Percentiles rank a stretch among this genome's conserved stretches.
Evolutionary conservation across 2,329 filamentous ascomycete species (phyloP).

Genomic region (Berkeleyomyces rouxiae): DNA sequence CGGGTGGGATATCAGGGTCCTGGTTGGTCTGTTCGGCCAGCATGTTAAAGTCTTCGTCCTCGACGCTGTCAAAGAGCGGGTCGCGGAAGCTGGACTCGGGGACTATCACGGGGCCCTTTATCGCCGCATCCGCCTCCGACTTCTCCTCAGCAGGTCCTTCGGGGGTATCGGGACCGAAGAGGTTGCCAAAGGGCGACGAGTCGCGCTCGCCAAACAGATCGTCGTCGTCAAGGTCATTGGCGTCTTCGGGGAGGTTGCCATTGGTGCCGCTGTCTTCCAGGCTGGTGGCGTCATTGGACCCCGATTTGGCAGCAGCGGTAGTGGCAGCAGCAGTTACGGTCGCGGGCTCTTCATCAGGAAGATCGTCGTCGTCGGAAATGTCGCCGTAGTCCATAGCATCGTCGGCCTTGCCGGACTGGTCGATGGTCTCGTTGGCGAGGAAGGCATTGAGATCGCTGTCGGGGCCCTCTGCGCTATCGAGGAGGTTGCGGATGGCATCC

Average conservation of each 20-base stretch:
- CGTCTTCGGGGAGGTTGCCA: slow-evolving; percentile 24
- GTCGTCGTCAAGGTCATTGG: slow-evolving; percentile 37
- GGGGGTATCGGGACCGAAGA: slow-evolving; percentile 27
- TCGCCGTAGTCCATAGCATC: slow-evolving; percentile 85
- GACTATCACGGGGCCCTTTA: slow-evolving; percentile 6
- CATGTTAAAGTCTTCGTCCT: slow-evolving; percentile 27
- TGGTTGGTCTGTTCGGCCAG: slow-evolving; percentile 36
- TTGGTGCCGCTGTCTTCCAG: slow-evolving; percentile 43
- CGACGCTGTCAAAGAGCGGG: slow-evolving; percentile 20
- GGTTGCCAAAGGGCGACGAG: slow-evolving; percentile 30
- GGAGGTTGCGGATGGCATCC: slow-evolving; percentile 27
- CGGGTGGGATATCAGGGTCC: slow-evolving; percentile 47
- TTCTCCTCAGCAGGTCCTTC: slow-evolving; percentile 23
- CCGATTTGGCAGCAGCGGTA: background rate
- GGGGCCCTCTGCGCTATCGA: slow-evolving; percentile 26
- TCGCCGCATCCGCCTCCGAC: background rate
- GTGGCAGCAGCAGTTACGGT: slow-evolving; percentile 17
- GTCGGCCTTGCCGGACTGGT: slow-evolving; percentile 66
- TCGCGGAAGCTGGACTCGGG: slow-evolving; percentile 14
- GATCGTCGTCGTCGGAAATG: slow-evolving; percentile 79
- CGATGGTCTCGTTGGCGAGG: slow-evolving; percentile 31
- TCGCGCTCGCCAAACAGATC: slow-evolving; percentile 53
- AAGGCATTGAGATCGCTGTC: slow-evolving; percentile 24
- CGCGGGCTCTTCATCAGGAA: slow-evolving; percentile 51
- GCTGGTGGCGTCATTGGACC: background rate